Percentiles rank a stretch among this genome's conserved stretches.
phyloP scores from a whole-genome alignment of 2,329 filamentous ascomycete species.

The Sporothrix phasma region DNA sequence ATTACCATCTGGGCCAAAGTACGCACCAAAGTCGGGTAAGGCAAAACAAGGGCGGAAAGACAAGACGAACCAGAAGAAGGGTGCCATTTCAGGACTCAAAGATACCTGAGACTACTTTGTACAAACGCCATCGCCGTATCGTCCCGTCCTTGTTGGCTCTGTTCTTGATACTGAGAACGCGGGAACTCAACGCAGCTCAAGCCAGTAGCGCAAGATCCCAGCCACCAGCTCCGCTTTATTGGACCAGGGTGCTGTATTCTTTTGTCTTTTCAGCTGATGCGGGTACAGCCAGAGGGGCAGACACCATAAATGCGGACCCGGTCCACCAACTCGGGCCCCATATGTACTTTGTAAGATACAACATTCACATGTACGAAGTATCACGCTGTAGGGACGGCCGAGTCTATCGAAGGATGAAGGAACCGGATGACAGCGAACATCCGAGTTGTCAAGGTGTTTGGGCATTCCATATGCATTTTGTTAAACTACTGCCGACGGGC shows the following conservation, averaged over 20 bases:
- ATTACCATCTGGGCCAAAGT: neutral
- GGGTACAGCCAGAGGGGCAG: neutral
- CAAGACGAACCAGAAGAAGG: no score
- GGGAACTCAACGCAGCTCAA: no score
- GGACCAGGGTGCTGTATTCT: neutral
- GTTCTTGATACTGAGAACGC: no score
- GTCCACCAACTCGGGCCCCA: neutral
- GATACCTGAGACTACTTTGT: no score
- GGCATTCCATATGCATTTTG: neutral
- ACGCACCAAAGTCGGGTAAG: no score
- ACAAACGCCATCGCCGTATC: neutral
- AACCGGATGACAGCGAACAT: no score
- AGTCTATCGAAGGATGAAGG: no score
- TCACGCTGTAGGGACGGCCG: neutral
- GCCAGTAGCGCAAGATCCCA: neutral
- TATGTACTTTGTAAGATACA: neutral
- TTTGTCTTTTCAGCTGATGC: slow-evolving; percentile 5
- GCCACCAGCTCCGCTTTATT: slow-evolving; percentile 6
- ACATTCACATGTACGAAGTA: no score
- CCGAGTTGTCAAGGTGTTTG: neutral
- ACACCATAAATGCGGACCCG: neutral
- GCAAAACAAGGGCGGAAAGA: no score
- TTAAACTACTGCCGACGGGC: neutral
- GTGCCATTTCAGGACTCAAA: no score
- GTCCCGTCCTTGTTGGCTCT: neutral